phyloP scores from a whole-genome alignment of 129 eudicot genomes.

The Lactuca saligna region DNA sequence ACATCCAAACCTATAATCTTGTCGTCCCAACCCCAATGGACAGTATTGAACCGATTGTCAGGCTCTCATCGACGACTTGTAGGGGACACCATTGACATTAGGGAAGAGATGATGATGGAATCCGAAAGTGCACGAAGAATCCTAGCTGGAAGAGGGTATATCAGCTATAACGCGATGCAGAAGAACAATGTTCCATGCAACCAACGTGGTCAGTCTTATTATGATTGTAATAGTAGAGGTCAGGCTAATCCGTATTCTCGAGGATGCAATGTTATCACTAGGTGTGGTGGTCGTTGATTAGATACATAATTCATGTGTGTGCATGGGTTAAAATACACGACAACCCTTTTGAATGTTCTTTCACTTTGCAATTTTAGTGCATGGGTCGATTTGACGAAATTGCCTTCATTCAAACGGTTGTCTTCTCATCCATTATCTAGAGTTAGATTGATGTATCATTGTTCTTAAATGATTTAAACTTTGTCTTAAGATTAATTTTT shows the following conservation, averaged over 20 bases:
- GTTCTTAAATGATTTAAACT: background rate
- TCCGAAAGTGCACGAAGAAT: conserved; percentile 29
- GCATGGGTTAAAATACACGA: too few relatives aligned
- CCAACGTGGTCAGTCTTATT: conserved; percentile 52
- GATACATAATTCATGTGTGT: background rate
- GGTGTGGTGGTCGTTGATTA: conserved; percentile 36
- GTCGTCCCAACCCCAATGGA: conserved; percentile 18
- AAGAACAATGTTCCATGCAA: conserved; percentile 45
- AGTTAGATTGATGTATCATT: background rate
- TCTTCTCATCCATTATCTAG: background rate
- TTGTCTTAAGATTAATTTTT: background rate
- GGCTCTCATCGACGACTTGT: conserved; percentile 16
- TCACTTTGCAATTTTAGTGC: background rate
- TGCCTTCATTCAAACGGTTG: background rate
- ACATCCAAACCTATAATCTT: conserved; percentile 26
- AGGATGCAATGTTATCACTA: conserved; percentile 44
- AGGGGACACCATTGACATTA: conserved; percentile 32
- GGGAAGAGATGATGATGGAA: conserved; percentile 36
- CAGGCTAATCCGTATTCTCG: conserved; percentile 46
- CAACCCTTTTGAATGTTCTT: background rate
- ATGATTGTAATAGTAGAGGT: conserved; percentile 36
- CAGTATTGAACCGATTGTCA: conserved; percentile 1
- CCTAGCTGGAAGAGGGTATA: conserved; percentile 28
- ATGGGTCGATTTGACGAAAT: too few relatives aligned
- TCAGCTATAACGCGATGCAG: conserved; percentile 48